These are phyloP conservation scores for Hypoxylon lienhwacheense DNA, from an alignment of 495 filamentous ascomycete genomes.

Conservation along the genomic window DNA sequence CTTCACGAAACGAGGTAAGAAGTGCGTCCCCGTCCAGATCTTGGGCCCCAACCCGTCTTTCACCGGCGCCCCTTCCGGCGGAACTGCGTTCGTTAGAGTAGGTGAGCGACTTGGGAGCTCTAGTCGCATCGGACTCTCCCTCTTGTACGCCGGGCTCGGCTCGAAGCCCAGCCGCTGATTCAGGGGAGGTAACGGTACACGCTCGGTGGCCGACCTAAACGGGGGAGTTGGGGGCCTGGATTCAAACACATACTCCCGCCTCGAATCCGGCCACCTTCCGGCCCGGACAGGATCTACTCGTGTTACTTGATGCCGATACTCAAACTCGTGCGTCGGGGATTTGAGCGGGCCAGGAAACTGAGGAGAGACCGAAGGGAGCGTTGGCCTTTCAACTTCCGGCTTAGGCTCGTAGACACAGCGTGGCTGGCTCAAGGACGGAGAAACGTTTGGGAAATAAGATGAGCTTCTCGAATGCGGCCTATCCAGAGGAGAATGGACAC, in stretches of 20 bases:
- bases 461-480: constrained; percentile 48
- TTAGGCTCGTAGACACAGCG: constrained; percentile 47
- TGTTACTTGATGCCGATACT: constrained; percentile 33
- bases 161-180: constrained; percentile 30
- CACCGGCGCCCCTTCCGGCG: constrained; percentile 45
- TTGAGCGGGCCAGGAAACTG: constrained; percentile 48
- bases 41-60: constrained; percentile 61
- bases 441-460: constrained; percentile 49
- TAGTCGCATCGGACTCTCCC: constrained; percentile 23
- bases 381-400: constrained; percentile 41
- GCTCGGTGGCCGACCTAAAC: constrained; percentile 30
- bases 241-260: constrained; percentile 40
- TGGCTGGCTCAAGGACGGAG: constrained; percentile 41
- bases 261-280: constrained; percentile 38
- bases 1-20: constrained; percentile 60
- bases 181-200: constrained; percentile 34
- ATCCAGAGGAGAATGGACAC: constrained; percentile 50
- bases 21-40: constrained; percentile 64
- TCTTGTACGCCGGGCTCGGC: constrained; percentile 27
- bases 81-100: constrained; percentile 45
- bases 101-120: constrained; percentile 39
- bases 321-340: constrained; percentile 42
- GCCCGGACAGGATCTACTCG: constrained; percentile 19
- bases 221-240: constrained; percentile 32
- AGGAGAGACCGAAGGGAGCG: constrained; percentile 45